Base-by-base conservation (phyloP, 305 asterid species). In the Fraxinus nigra region DNA sequence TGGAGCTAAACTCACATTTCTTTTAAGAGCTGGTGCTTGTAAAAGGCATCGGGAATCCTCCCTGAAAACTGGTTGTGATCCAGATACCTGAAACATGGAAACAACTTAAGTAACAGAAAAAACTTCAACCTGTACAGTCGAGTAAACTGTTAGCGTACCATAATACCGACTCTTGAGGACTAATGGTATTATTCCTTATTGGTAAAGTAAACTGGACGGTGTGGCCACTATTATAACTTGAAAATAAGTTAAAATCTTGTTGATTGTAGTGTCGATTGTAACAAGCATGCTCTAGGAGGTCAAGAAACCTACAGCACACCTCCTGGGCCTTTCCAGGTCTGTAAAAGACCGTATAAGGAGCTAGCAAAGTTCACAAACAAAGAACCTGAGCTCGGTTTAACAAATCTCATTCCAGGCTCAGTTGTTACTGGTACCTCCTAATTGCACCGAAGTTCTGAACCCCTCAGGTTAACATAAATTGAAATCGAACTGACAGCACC, bases 31-130 rank as follows among this genome's bases (percentile, higher is more conserved):
- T 93, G 95, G 84, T 94, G 99, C 87, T 92, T 96, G 91, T 94
- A 96, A 90, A 96, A 94, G 85, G 97, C 93, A 83, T 96, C 99
- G 8, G 99, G 98, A 28, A 94, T 93, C 82, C 98, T 91, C 79
- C 99, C 99, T 3, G 98, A 82, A 85, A 95, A 94, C 51, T 94
- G 97, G 89, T 95, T 95, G 90, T 95, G 98, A 86, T 94, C 99
- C 90, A 95, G 85, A 92, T 95, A 95, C 92, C 99, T 95, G 90
- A 82, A 80, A 82, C 77, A 77, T 34, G 61, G 24, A 81, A 51
- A 77, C 34, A 11, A 51, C n/a, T 32, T 76, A 33, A 65, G 37
- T 24, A 11, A 51, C 13, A 54, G 77, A 76, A 61, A 2, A 74
- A 0, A 54, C 10, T 35, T 75, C 3, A 22, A 63, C 40, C 3